Conservation (phyloP, 768 basidiomycete species). For the Boletus sp. region DNA sequence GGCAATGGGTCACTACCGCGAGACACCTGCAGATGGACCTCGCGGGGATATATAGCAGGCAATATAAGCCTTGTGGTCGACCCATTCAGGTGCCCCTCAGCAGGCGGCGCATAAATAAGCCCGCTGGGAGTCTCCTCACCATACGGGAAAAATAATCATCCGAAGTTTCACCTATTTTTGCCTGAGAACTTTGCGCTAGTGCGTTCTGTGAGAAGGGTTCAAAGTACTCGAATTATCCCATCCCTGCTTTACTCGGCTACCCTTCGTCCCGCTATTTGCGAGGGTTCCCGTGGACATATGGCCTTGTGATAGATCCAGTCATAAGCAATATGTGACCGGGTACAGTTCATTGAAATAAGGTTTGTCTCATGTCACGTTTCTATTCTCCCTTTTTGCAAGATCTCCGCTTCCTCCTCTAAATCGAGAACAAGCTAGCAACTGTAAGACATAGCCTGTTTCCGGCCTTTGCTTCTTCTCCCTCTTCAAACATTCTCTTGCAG, state of each 20-base stretch:
- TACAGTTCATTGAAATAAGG: constrained; percentile 22
- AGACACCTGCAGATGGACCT: neutral
- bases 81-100: neutral
- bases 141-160: constrained; percentile 13
- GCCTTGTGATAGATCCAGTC: constrained; percentile 7
- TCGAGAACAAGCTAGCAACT: constrained; percentile 15
- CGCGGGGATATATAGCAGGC: neutral
- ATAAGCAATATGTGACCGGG: constrained; percentile 3
- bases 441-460: constrained; percentile 8
- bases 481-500: constrained; percentile 16
- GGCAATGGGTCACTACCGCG: neutral
- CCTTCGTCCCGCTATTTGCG: constrained; percentile 9
- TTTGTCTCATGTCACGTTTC: constrained; percentile 32
- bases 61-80: neutral
- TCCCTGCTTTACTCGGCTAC: constrained; percentile 14
- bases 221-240: constrained; percentile 10
- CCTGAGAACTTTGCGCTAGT: constrained; percentile 2
- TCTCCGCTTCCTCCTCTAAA: constrained; percentile 23
- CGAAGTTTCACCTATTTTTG: constrained; percentile 15
- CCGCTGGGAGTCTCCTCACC: constrained; percentile 5
- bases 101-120: constrained; percentile 10
- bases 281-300: constrained; percentile 17
- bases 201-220: constrained; percentile 22
- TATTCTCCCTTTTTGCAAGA: constrained; percentile 26
- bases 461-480: constrained; percentile 15